Percentiles rank a stretch among this genome's conserved stretches.
These are phyloP conservation scores for Euphrasia confusa DNA, from an alignment of 257 asterid genomes.

Conservation along the genomic window DNA sequence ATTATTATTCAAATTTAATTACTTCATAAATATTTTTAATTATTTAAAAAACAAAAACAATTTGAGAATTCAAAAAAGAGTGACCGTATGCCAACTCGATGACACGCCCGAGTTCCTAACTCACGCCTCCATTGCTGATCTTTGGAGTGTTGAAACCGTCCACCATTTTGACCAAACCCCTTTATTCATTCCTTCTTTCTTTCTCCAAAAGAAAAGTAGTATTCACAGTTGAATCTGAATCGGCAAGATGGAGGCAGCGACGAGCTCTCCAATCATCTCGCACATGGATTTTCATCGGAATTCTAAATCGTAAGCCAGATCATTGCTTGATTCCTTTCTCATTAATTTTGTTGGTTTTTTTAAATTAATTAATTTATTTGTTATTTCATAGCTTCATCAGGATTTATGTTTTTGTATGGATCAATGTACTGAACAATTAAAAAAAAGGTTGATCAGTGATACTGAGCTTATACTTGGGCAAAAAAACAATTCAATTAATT, in stretches of 20 bases:
- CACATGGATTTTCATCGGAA: slow-evolving; percentile 29
- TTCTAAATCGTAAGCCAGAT: slow-evolving; percentile 42
- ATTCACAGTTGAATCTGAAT: neutral
- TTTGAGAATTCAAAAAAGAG: no score
- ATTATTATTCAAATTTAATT: no score
- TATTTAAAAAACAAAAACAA: no score
- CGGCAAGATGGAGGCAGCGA: slow-evolving; percentile 53
- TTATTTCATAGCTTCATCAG: neutral
- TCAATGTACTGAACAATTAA: neutral
- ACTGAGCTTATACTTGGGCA: neutral
- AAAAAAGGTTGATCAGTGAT: neutral
- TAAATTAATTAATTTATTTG: neutral
- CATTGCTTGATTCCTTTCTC: neutral
- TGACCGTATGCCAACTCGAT: no score
- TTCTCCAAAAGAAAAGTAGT: neutral
- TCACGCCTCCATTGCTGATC: slow-evolving; percentile 32
- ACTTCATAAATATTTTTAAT: no score
- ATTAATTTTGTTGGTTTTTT: slow-evolving; percentile 1
- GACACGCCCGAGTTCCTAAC: no score
- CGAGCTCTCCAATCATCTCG: slow-evolving; percentile 41
- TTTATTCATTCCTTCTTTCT: slow-evolving; percentile 11
- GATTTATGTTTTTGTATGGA: neutral
- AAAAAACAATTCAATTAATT: neutral
- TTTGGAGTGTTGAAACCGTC: slow-evolving; percentile 24
- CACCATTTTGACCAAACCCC: slow-evolving; percentile 29